Percentiles rank a stretch among this genome's conserved stretches.
phyloP scores from a whole-genome alignment of 495 filamentous ascomycete genomes.

The Hypomontagnella submonticulosa region DNA sequence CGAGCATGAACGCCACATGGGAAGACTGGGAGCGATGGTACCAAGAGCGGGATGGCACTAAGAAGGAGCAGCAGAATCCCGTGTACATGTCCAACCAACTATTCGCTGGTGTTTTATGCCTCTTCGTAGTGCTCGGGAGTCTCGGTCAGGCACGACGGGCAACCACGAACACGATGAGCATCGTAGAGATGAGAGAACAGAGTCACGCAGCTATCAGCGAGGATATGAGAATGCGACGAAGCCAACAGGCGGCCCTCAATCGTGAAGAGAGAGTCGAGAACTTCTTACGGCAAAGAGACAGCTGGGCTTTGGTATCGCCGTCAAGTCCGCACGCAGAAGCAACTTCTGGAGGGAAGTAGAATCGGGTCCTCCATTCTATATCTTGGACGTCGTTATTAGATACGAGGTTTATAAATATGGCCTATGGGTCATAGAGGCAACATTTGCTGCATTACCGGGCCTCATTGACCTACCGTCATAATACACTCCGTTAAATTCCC shows the following conservation, averaged over 20 bases:
- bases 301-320: slow-evolving; percentile 34
- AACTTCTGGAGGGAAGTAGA: slow-evolving; percentile 23
- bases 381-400: too few relatives aligned
- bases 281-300: slow-evolving; percentile 77
- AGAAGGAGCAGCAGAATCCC: slow-evolving; percentile 62
- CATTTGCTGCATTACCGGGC: too few relatives aligned
- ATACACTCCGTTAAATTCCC: too few relatives aligned
- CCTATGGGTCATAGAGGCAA: too few relatives aligned
- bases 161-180: slow-evolving; percentile 62
- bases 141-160: slow-evolving; percentile 76
- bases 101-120: slow-evolving; percentile 75
- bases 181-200: slow-evolving; percentile 71
- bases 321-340: not conserved
- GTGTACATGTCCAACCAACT: slow-evolving; percentile 76
- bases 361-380: not conserved
- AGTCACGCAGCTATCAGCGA: slow-evolving; percentile 70
- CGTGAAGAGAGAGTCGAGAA: slow-evolving; percentile 73
- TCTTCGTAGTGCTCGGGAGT: slow-evolving; percentile 72
- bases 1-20: slow-evolving; percentile 91
- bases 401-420: too few relatives aligned
- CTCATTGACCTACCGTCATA: too few relatives aligned
- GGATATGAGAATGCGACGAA: slow-evolving; percentile 67
- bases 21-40: slow-evolving; percentile 98
- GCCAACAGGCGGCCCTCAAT: slow-evolving; percentile 59
- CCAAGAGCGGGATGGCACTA: slow-evolving; percentile 57